Conservation (phyloP, 202 grass and related monocot species). For the Eragrostis tef region DNA sequence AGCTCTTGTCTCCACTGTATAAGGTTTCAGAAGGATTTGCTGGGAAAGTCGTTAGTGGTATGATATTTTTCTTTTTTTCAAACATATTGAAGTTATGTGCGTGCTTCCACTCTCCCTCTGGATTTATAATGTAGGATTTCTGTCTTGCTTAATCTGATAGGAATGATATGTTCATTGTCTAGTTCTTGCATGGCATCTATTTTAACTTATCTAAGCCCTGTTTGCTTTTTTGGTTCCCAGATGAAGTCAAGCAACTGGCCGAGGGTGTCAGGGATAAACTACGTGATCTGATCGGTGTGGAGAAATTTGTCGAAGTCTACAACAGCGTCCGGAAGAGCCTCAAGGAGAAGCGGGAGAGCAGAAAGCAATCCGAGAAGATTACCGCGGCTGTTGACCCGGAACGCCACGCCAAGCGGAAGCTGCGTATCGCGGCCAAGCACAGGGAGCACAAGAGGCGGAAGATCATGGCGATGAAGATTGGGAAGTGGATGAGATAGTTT, state of each 20-base stretch:
- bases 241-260: conserved; percentile 82
- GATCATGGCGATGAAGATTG: conserved; percentile 74
- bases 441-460: conserved; percentile 75
- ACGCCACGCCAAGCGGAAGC: conserved; percentile 81
- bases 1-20: conserved; percentile 73
- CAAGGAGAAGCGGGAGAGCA: conserved; percentile 79
- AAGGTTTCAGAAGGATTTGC: conserved; percentile 97
- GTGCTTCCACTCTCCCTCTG: background rate
- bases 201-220: background rate
- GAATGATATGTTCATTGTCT: background rate
- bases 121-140: background rate
- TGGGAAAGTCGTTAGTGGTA: conserved; percentile 85
- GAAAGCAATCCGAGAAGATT: conserved; percentile 66
- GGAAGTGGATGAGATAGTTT: conserved; percentile 67
- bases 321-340: conserved; percentile 63
- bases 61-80: conserved; percentile 39
- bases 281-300: conserved; percentile 63
- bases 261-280: conserved; percentile 64
- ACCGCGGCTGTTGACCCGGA: conserved; percentile 70
- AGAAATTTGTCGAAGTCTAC: conserved; percentile 81
- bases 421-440: conserved; percentile 65
- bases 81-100: background rate
- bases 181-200: background rate
- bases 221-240: conserved; percentile 52
- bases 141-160: background rate